Conservation (phyloP, 2,329 filamentous ascomycete species). For the Exutisphaerella laricina region DNA sequence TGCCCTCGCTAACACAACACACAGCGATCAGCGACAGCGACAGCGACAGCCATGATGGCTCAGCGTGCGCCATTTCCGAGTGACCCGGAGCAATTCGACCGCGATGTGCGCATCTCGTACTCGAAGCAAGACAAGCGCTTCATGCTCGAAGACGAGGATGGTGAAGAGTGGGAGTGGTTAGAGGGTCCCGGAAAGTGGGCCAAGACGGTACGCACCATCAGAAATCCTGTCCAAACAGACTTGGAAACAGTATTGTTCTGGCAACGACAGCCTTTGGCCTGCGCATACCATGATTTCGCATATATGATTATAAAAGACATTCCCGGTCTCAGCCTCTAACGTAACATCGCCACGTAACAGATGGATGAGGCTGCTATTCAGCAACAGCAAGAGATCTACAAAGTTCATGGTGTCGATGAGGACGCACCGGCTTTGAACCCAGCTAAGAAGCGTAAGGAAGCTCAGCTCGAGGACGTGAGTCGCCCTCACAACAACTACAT, state of each 20-base stretch:
- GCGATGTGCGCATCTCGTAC: constrained; percentile 78
- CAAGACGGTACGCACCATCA: constrained; percentile 48
- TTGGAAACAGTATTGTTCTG: neutral
- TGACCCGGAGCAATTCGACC: constrained; percentile 63
- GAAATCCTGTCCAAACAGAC: constrained; percentile 20
- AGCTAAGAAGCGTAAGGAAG: constrained; percentile 39
- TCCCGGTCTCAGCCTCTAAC: constrained; percentile 15
- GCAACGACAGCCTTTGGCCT: constrained; percentile 22
- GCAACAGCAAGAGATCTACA: constrained; percentile 58
- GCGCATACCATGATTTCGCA: constrained; percentile 4
- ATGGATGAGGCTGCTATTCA: constrained; percentile 56
- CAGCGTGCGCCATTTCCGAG: constrained; percentile 42
- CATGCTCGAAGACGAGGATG: constrained; percentile 77
- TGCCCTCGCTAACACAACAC: no score
- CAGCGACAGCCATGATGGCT: no score
- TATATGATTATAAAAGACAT: constrained; percentile 15
- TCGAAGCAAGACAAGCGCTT: constrained; percentile 71
- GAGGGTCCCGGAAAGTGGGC: constrained; percentile 67
- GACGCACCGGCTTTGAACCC: constrained; percentile 35
- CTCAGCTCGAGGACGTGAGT: constrained; percentile 31
- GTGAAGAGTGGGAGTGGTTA: constrained; percentile 80
- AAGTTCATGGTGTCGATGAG: constrained; percentile 55
- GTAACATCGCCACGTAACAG: constrained; percentile 32
- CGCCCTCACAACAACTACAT: no score
- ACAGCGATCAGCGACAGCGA: no score